Evolutionary conservation across 805 yeast species (phyloP).

Genomic region (Cyberlindnera meyerae): DNA sequence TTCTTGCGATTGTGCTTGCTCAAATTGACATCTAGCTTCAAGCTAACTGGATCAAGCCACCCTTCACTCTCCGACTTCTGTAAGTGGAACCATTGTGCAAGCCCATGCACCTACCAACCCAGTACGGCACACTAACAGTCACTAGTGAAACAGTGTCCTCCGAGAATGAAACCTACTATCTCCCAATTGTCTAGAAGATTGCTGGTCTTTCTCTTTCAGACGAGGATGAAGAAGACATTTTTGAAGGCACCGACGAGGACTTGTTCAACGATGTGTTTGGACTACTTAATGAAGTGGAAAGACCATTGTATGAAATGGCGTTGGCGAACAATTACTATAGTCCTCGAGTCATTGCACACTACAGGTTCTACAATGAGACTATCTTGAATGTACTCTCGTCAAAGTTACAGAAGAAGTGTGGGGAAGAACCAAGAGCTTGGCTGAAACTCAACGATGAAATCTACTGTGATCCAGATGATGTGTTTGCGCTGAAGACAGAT

Average conservation of each 20-base stretch:
- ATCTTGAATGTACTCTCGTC: constrained; percentile 27
- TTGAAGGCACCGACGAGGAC: constrained; percentile 13
- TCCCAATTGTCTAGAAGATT: constrained; percentile 7
- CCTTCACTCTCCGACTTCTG: constrained; percentile 24
- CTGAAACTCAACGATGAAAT: constrained; percentile 45
- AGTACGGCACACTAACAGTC: constrained; percentile 2
- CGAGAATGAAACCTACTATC: constrained; percentile 21
- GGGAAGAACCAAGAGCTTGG: constrained; percentile 38
- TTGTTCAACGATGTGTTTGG: constrained; percentile 17
- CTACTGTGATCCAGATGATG: constrained; percentile 65
- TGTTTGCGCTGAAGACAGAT: constrained; percentile 70
- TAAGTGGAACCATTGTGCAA: constrained; percentile 14
- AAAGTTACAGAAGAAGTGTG: constrained; percentile 21
- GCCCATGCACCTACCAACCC: not conserved
- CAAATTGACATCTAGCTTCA: constrained; percentile 21
- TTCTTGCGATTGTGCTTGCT: not conserved
- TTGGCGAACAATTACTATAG: constrained; percentile 38
- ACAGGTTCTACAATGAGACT: constrained; percentile 39
- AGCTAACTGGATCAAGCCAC: constrained; percentile 27
- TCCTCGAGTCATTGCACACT: constrained; percentile 65
- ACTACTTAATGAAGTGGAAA: constrained; percentile 16
- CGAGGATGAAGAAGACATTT: constrained; percentile 6
- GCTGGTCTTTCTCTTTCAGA: constrained; percentile 11
- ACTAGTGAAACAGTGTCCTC: constrained; percentile 25
- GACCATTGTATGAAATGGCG: constrained; percentile 21